phyloP scores from a whole-genome alignment of 768 basidiomycete species.

The Omphalotus guepiniiformis region DNA sequence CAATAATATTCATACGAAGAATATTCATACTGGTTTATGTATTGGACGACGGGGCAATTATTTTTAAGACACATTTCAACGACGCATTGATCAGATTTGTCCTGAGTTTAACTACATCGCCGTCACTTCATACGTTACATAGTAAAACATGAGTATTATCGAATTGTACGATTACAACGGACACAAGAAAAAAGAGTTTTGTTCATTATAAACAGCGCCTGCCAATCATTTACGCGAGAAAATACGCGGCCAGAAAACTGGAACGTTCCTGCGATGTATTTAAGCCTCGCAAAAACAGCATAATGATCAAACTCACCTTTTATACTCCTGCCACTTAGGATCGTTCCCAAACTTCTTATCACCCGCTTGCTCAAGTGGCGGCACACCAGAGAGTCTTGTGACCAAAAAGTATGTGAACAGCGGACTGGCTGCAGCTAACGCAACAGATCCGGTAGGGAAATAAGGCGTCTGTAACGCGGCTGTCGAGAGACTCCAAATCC shows the following conservation, averaged over 20 bases:
- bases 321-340: constrained; percentile 55
- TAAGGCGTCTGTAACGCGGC: constrained; percentile 40
- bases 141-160: too few relatives aligned
- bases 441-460: constrained; percentile 41
- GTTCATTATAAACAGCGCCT: neutral
- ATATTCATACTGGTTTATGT: too few relatives aligned
- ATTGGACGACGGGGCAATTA: too few relatives aligned
- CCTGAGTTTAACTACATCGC: too few relatives aligned
- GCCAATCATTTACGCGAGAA: constrained; percentile 7
- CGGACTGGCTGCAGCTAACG: constrained; percentile 52
- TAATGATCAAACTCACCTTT: constrained; percentile 33
- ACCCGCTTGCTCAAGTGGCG: constrained; percentile 55
- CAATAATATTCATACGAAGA: too few relatives aligned
- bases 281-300: neutral
- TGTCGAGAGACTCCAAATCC: constrained; percentile 57
- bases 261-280: constrained; percentile 28
- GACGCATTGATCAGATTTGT: too few relatives aligned
- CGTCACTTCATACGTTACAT: too few relatives aligned
- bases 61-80: too few relatives aligned
- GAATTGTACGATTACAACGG: too few relatives aligned
- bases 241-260: constrained; percentile 46
- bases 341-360: constrained; percentile 55
- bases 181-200: neutral
- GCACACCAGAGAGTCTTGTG: constrained; percentile 63
- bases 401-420: constrained; percentile 61